phyloP scores from a whole-genome alignment of 192 early-diverging fungal species.

The Dissophora globulifera region DNA sequence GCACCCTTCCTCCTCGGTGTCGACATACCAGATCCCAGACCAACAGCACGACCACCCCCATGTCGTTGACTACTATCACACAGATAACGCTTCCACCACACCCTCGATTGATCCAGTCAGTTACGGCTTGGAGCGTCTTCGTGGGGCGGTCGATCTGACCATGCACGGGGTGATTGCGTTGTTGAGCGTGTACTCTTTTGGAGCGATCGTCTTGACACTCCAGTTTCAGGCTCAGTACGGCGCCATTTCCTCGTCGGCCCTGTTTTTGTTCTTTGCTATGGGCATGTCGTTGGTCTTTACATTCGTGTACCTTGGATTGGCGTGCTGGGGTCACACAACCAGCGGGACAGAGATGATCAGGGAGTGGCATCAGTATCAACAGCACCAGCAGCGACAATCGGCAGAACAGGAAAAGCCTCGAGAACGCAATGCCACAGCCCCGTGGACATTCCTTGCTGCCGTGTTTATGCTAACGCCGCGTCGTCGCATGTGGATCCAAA shows the following conservation, averaged over 20 bases:
- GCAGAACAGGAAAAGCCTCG: too few species aligned
- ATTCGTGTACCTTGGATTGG: conserved; percentile 10
- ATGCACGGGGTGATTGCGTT: conserved; percentile 14
- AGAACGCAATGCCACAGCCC: too few species aligned
- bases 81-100: too few species aligned
- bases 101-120: background rate
- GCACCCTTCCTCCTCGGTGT: background rate
- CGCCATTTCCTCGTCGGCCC: conserved; percentile 3
- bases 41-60: too few species aligned
- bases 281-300: conserved; percentile 15
- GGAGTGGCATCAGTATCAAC: too few species aligned
- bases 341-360: conserved; percentile 3
- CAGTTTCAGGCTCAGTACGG: conserved; percentile 3
- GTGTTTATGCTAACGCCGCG: conserved; percentile 4
- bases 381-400: too few species aligned
- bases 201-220: conserved; percentile 8
- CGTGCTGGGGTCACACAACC: conserved; percentile 20
- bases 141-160: conserved; percentile 6
- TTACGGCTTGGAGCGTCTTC: background rate
- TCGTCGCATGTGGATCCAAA: conserved; percentile 14
- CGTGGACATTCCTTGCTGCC: background rate
- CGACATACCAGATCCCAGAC: background rate
- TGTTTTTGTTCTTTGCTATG: conserved; percentile 19
- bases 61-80: too few species aligned
- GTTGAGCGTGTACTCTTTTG: conserved; percentile 26